A percentile compares a stretch with the other conserved stretches of the same genome.
These are phyloP conservation scores for Bullera alba DNA, from an alignment of 768 basidiomycete genomes.

Conservation along the genomic window DNA sequence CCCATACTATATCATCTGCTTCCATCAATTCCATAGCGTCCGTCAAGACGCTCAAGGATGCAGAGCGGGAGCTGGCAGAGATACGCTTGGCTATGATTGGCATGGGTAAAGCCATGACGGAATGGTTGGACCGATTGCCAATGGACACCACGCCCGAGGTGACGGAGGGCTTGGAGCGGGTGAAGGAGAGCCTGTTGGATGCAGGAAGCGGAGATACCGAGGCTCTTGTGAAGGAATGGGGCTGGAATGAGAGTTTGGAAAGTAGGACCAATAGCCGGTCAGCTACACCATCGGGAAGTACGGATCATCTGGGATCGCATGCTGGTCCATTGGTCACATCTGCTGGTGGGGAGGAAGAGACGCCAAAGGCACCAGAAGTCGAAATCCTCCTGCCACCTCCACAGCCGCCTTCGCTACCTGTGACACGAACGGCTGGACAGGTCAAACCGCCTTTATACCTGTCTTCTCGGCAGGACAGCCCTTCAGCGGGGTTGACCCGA, in stretches of 20 bases:
- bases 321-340: no score
- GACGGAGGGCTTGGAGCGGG: conserved; percentile 27
- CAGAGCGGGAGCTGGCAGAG: conserved; percentile 42
- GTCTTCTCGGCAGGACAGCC: no score
- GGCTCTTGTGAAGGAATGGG: conserved; percentile 35
- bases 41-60: conserved; percentile 25
- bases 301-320: no score
- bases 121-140: conserved; percentile 18
- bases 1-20: conserved; percentile 5
- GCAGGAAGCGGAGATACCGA: conserved; percentile 33
- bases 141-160: neutral
- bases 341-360: no score
- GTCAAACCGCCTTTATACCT: no score
- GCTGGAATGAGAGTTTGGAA: conserved; percentile 37
- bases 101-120: conserved; percentile 43
- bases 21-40: conserved; percentile 17
- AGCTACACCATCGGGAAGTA: no score
- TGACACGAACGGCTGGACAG: no score
- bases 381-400: no score
- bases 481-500: no score
- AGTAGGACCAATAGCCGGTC: no score
- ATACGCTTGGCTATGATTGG: conserved; percentile 42
- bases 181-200: conserved; percentile 34
- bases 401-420: no score
- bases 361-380: no score